Evolutionary conservation across 2,329 filamentous ascomycete species (phyloP).

Genomic region (Chrysoporthe austroafricana): DNA sequence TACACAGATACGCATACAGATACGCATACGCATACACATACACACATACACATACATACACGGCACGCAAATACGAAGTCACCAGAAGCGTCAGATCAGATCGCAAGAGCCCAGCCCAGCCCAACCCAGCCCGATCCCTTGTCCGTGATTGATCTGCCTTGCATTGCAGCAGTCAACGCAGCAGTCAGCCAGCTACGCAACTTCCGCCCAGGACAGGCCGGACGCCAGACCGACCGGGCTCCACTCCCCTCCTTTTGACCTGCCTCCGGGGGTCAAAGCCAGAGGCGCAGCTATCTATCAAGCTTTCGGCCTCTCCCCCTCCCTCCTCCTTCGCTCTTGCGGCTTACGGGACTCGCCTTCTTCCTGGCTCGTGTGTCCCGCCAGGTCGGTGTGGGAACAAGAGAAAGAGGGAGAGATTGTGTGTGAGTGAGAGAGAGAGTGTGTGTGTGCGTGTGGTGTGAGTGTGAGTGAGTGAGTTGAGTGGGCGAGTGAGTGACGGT

Average conservation of each 20-base stretch:
- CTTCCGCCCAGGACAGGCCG: conserved; percentile 12
- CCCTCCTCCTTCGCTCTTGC: background rate
- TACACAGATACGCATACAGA: conserved; percentile 1
- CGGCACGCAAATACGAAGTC: background rate
- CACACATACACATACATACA: background rate
- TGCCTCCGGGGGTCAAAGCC: conserved; percentile 17
- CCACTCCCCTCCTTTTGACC: conserved; percentile 7
- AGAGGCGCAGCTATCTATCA: conserved; percentile 11
- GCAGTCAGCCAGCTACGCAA: conserved; percentile 18
- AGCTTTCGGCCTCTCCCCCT: conserved; percentile 8
- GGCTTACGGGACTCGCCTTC: conserved; percentile 11
- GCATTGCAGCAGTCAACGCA: conserved; percentile 17
- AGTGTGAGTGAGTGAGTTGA: background rate
- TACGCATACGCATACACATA: background rate
- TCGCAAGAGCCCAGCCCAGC: background rate
- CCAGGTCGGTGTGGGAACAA: background rate
- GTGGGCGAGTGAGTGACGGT: background rate
- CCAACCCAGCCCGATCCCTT: conserved; percentile 13
- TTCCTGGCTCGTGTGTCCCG: background rate
- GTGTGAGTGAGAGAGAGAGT: background rate
- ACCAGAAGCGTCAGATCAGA: background rate
- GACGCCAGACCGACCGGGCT: conserved; percentile 12
- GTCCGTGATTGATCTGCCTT: conserved; percentile 28
- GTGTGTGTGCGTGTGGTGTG: background rate
- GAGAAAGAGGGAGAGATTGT: background rate